Percentiles rank a stretch among this genome's conserved stretches.
Evolutionary conservation across 2,329 filamentous ascomycete genomes (phyloP).

Genomic region (Phialophora chinensis): DNA sequence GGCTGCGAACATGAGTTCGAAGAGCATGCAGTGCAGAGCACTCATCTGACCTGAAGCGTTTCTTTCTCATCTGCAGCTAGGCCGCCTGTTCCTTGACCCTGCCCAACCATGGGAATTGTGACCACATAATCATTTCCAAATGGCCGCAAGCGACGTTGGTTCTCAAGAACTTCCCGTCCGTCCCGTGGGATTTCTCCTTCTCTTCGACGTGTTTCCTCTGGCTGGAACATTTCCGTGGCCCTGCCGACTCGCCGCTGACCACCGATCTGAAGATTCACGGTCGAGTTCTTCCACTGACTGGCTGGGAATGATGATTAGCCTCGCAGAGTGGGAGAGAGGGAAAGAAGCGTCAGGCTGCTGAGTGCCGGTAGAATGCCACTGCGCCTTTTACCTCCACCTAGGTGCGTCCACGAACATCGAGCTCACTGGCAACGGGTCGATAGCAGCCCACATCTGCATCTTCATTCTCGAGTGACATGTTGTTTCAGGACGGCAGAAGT

Average conservation of each 20-base stretch:
- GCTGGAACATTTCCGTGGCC: background rate
- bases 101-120: constrained; percentile 13
- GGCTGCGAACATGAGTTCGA: constrained; percentile 29
- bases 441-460: constrained; percentile 11
- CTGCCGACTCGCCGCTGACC: constrained; percentile 11
- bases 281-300: constrained; percentile 6
- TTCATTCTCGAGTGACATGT: constrained; percentile 10
- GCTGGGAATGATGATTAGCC: constrained; percentile 6
- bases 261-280: constrained; percentile 7
- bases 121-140: constrained; percentile 11
- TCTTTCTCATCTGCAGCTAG: constrained; percentile 15
- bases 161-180: constrained; percentile 10
- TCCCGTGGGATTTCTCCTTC: constrained; percentile 8
- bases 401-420: constrained; percentile 10
- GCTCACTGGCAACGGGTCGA: constrained; percentile 11
- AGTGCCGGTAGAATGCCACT: background rate
- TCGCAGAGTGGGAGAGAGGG: constrained; percentile 8
- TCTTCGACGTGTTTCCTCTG: background rate
- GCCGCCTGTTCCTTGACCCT: background rate
- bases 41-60: constrained; percentile 27
- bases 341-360: constrained; percentile 11
- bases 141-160: constrained; percentile 16
- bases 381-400: constrained; percentile 18
- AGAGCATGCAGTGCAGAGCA: constrained; percentile 14
- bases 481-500: constrained; percentile 16